phyloP scores from a whole-genome alignment of 2,329 filamentous ascomycete genomes.

The Hypoxylon sp. region DNA sequence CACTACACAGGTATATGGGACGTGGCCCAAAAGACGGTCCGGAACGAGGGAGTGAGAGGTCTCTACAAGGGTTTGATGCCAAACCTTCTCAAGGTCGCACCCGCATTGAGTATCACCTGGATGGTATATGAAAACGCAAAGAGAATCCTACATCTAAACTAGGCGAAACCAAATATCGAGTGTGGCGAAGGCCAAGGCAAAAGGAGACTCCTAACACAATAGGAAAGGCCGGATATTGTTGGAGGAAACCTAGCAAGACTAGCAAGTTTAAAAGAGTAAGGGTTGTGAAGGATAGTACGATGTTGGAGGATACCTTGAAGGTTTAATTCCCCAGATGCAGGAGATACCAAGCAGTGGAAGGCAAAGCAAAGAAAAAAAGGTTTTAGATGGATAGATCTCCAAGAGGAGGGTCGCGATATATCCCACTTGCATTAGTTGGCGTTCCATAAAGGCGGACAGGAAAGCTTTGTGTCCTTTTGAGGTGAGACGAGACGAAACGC shows the following conservation, averaged over 20 bases:
- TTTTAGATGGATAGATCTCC: constrained; percentile 35
- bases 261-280: background rate
- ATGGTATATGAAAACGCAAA: constrained; percentile 94
- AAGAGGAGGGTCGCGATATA: constrained; percentile 35
- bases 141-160: constrained; percentile 72
- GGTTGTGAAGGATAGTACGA: background rate
- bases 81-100: constrained; percentile 95
- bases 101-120: constrained; percentile 95
- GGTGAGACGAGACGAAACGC: background rate
- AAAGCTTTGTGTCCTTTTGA: constrained; percentile 17
- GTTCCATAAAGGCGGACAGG: constrained; percentile 34
- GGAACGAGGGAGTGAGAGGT: constrained; percentile 85
- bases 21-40: constrained; percentile 85
- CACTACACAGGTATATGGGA: constrained; percentile 94
- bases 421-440: constrained; percentile 44
- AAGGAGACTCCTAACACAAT: background rate
- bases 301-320: constrained; percentile 2
- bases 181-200: background rate
- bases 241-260: background rate
- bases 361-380: constrained; percentile 9
- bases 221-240: background rate
- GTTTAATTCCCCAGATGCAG: background rate
- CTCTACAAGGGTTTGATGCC: constrained; percentile 96
- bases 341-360: constrained; percentile 5
- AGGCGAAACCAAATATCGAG: background rate